These are phyloP conservation scores for Barnettozyma populi DNA, from an alignment of 805 yeast genomes.

Conservation along the genomic window DNA sequence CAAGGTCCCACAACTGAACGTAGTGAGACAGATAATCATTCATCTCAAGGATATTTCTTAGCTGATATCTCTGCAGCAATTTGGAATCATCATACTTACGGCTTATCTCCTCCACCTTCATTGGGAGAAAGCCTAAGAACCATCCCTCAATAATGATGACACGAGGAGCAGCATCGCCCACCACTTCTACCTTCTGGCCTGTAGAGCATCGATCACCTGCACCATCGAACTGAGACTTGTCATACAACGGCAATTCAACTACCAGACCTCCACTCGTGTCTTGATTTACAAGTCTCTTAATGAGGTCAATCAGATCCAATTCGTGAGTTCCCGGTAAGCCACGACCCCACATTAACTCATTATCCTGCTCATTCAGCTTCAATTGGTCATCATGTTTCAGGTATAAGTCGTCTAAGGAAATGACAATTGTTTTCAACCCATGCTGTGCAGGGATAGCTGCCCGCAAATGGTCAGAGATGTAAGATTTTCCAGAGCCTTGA, in stretches of 20 bases:
- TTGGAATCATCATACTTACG: constrained; percentile 16
- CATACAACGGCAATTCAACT: constrained; percentile 60
- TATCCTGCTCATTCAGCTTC: constrained; percentile 38
- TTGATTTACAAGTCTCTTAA: constrained; percentile 13
- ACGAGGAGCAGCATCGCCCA: constrained; percentile 36
- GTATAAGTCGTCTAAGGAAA: constrained; percentile 87
- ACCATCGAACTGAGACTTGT: constrained; percentile 67
- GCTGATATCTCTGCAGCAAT: constrained; percentile 25
- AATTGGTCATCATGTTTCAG: constrained; percentile 59
- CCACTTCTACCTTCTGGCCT: constrained; percentile 32
- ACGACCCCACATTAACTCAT: constrained; percentile 63
- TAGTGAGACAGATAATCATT: constrained; percentile 51
- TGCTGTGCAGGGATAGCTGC: constrained; percentile 33
- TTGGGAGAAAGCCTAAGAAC: constrained; percentile 73
- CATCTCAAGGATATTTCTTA: constrained; percentile 32
- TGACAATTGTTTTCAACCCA: constrained; percentile 34
- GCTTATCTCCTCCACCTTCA: constrained; percentile 25
- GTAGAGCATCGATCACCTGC: constrained; percentile 65
- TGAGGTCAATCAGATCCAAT: constrained; percentile 23
- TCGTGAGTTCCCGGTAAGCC: constrained; percentile 97
- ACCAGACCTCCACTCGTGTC: constrained; percentile 18
- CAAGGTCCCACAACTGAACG: constrained; percentile 46
- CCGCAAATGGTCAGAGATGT: constrained; percentile 37
- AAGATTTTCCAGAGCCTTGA: constrained; percentile 78
- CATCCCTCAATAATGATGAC: constrained; percentile 87